Evolutionary conservation across 768 basidiomycete species (phyloP), one percentile per base, ranked within the genome.

Genomic region (Pisolithus microcarpus): DNA sequence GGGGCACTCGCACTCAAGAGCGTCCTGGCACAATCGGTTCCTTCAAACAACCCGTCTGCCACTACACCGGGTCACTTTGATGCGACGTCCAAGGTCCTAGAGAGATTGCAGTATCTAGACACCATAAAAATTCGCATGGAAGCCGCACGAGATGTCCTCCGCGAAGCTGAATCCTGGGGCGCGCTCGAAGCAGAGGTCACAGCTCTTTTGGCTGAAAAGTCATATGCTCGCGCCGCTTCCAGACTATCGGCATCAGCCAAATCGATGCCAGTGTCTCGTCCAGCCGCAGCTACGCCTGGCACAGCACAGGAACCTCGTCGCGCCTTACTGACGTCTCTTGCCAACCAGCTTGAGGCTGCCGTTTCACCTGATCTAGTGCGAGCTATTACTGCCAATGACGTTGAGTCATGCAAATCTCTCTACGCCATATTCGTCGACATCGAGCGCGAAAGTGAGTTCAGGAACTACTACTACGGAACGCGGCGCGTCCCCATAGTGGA

Each of bases 161-260:
- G 85, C 23, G 95, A 98, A 64, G 94, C 96, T 11, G 94, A 98
- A 73, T 90, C 86, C 57, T 99, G 96, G 96, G 89, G 86, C 51
- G 90, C 91, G 2, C 77, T 99, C 43, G 96, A 98, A 65, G 77
- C 87, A 34, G 96, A 99, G 69, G 87, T 96, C 43, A 89, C 87
- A 0, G 75, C 85, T 2, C 77, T 95, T n/a, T 76, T 98, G 38
- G 70, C 76, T 13, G 88, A 92, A 58, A 78, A 79, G 59, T 82
- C 75, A 56, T 95, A 90, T 62, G 79, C 79, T 46, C 92, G 93
- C 63, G 95, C 95, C 0, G 94, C 94, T n/a, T 86, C 88, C 56
- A 75, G 95, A 53, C 71, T 99, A 10, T 86, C 85, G 0, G 95
- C 97, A 58, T 95, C 96, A 3, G 85, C 76, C 59, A 84, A 82